Evolutionary conservation across 148 eudicot genomes (phyloP).

Genomic region (Rhododendron mucronatum): DNA sequence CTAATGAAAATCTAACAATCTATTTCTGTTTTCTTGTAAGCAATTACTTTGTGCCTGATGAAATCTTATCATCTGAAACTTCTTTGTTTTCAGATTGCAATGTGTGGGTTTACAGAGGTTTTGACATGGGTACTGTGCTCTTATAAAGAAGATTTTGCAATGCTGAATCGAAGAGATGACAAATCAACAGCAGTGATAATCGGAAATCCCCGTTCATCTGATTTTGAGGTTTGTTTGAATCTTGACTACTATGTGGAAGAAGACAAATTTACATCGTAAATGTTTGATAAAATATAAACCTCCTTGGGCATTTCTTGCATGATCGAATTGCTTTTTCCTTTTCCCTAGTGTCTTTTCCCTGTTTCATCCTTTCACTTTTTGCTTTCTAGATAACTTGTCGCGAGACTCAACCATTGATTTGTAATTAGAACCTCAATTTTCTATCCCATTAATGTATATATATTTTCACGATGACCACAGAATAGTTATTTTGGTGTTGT

Average conservation of each 20-base stretch:
- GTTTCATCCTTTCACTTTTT: not conserved
- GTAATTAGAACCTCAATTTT: not conserved
- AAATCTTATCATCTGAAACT: not conserved
- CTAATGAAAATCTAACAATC: not conserved
- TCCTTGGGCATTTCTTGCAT: not conserved
- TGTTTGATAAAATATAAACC: not conserved
- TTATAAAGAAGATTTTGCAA: slow-evolving; percentile 62
- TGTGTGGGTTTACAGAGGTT: slow-evolving; percentile 87
- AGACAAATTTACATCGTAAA: not conserved
- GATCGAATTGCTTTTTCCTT: not conserved
- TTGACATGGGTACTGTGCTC: slow-evolving; percentile 84
- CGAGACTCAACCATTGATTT: not conserved
- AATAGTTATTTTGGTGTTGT: not conserved
- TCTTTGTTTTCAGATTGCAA: slow-evolving; percentile 32
- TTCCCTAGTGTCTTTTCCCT: not conserved
- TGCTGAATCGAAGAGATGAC: slow-evolving; percentile 79
- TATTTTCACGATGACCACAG: not conserved
- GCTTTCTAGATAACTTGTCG: not conserved
- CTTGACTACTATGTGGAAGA: not conserved
- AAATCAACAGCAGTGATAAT: slow-evolving; percentile 65
- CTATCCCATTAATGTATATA: too few species aligned
- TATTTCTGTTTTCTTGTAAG: not conserved
- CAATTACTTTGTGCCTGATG: not conserved
- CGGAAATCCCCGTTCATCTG: slow-evolving; percentile 90
- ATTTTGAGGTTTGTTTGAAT: slow-evolving; percentile 75